A percentile compares a stretch with the other conserved stretches of the same genome.
phyloP scores from a whole-genome alignment of 208 protist species.

The Acanthamoeba triangularis region DNA sequence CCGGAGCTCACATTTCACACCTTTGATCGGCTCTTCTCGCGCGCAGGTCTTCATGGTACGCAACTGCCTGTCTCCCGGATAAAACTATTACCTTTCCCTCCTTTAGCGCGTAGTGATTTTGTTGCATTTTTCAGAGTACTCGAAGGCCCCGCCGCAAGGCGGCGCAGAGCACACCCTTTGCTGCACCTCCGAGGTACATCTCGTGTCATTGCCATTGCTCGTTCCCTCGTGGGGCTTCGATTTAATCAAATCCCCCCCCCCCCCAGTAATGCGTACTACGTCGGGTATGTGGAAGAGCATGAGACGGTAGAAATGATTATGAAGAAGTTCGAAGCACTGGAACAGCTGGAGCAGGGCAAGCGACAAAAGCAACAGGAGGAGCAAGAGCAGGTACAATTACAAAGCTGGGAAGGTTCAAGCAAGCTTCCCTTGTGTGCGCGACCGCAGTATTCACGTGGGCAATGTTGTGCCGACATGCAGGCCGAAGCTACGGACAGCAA shows the following conservation, averaged over 20 bases:
- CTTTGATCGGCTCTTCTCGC: too few species aligned
- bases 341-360: conserved; percentile 74
- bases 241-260: neutral
- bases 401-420: neutral
- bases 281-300: conserved; percentile 86
- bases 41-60: too few species aligned
- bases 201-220: neutral
- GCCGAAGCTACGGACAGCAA: neutral
- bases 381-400: neutral
- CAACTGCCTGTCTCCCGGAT: too few species aligned
- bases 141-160: conserved; percentile 58
- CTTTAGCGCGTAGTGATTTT: too few species aligned
- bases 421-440: neutral
- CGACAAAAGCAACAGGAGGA: neutral
- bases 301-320: conserved; percentile 86
- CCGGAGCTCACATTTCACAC: neutral
- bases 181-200: neutral
- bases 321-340: conserved; percentile 88
- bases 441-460: neutral
- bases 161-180: conserved; percentile 34
- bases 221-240: neutral
- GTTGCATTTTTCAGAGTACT: neutral
- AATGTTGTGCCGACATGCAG: neutral
- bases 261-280: conserved; percentile 60
- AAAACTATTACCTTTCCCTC: too few species aligned